Evolutionary conservation across 2,329 filamentous ascomycete species (phyloP), one percentile per base, ranked within the genome.

Genomic region (Sporothrix humicola): DNA sequence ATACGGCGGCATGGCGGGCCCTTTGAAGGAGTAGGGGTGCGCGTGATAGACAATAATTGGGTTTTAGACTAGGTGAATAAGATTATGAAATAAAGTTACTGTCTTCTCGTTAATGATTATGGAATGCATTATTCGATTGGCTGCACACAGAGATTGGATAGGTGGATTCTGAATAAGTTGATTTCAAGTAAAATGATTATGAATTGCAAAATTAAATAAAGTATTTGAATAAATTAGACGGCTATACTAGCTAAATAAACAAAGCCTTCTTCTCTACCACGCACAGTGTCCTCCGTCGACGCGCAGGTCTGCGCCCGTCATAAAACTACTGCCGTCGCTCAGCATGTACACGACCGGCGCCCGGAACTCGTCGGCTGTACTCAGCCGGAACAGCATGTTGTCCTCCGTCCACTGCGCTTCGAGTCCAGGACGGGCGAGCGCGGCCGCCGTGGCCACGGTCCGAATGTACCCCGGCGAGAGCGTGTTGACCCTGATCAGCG

Each of bases 391-490:
- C 26, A 69, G 66, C 66, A 69, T 31, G 46, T 31, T 52, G 50
- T 52, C 66, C 1, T n/a, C 66, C 23, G 31, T 56, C 66, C 66
- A 69, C 48, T 54, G 46, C 26, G 23, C 48, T 26, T 56, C 66
- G 44, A 65, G 15, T 6, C 59, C 59, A 12, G 59, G 59, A 13
- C 15, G 15, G 5, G 12, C n/a, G 4, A 65, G 12, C 3, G 59
- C 23, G 10, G 26, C 31, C 23, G 26, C 59, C 26, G 59, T 42
- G 59, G 37, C 44, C 26, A 58, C 20, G 2, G 71, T 72, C 3
- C 71, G 81, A 61, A 88, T 87, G 74, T 88, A 86, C 0, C 86
- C 86, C 0, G 86, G 86, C 74, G 83, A 86, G 23, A 88, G 77
- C 20, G 83, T 84, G 76, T 89, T 89, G 13, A 89, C 87, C 1